Evolutionary conservation across 2,329 filamentous ascomycete species (phyloP).

Genomic region (Corniculantispora saksenae): DNA sequence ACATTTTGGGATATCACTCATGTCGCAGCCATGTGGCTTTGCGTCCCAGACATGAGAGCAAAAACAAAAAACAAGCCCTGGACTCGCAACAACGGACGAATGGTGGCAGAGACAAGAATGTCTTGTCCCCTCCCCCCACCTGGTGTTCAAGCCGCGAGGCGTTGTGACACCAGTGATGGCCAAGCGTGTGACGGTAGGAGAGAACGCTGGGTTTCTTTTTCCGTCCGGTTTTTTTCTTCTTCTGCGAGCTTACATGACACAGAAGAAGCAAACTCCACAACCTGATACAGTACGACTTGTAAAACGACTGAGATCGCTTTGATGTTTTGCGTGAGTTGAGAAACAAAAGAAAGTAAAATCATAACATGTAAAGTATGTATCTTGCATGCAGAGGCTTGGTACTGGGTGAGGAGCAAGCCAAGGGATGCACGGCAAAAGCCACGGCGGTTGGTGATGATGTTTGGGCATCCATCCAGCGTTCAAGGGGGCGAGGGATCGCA

Average conservation of each 20-base stretch:
- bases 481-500: neutral
- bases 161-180: neutral
- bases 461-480: neutral
- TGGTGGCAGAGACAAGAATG: neutral
- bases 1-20: neutral
- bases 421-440: neutral
- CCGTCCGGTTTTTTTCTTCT: neutral
- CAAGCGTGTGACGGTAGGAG: neutral
- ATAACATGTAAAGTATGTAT: too few relatives aligned
- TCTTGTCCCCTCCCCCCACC: neutral
- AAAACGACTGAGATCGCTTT: neutral
- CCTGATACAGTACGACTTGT: neutral
- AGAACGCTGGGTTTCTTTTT: neutral
- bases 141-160: neutral
- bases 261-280: conserved; percentile 13
- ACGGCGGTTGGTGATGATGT: neutral
- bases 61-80: neutral
- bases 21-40: neutral
- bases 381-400: neutral
- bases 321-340: neutral
- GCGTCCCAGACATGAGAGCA: neutral
- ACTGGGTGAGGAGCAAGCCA: neutral
- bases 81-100: neutral
- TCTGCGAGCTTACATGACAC: neutral
- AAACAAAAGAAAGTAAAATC: neutral